Base-by-base conservation (phyloP, 768 basidiomycete genomes). In the Tephrocybe rancida region DNA sequence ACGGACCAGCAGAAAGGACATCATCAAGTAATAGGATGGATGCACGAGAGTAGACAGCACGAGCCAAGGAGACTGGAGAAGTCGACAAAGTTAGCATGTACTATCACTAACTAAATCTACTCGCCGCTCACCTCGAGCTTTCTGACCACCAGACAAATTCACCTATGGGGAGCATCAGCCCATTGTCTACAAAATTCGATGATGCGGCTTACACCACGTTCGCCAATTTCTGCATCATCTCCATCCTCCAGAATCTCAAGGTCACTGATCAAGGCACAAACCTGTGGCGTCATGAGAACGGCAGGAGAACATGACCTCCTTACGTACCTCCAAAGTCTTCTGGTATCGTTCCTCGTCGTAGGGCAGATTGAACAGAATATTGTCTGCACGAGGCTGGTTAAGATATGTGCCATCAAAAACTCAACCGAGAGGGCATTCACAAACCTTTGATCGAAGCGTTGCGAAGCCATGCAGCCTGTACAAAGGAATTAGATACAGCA, bases 31-130 rank as follows among this genome's bases (percentile, higher is more conserved):
- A 71, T 2, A 98, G 73, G 18, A 88, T 73, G 0, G 88, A 89
- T 2, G 93, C 92, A 5, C 93, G 81, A 54, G 91, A 93, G 70
- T 97, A 95, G 21, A 97, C 86, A 7, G 94, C 93, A 37, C 95
- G 86, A 24, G 92, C 88, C 18, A 90, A 72, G 0, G 85, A 86
- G 18, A 90, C 86, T 86, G 46, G 0, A 3, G n/a, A 35, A 19
- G 22, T 14, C n/a, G n/a, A 27, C 25, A 29, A 9, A 16, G 32
- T 48, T 25, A 43, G 13, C 10, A 30, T 22, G 19, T 22, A 18
- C 11, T 29, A 1, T 26, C 2, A 4, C 27, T 7, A 5, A 18
- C 38, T 27, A 10, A 39, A 26, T 21, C 29, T 9, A 29, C 3
- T 58, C 75, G 60, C 35, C 14, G 7, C 35, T 37, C 50, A 86